phyloP scores from a whole-genome alignment of 306 rosid genomes.

The Glycine tomentella region DNA sequence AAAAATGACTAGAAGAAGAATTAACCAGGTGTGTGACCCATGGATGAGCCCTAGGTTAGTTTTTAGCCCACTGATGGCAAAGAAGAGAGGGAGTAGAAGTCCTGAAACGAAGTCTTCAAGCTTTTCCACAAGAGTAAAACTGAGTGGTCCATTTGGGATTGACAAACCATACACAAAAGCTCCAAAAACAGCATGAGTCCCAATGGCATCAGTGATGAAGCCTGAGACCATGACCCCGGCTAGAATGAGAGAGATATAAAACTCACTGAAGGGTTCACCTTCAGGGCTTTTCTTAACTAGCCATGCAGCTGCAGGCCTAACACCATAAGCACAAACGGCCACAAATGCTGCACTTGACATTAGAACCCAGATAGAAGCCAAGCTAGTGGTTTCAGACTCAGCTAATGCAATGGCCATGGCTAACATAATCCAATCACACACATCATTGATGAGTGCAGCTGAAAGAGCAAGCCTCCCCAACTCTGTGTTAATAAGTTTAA shows the following conservation, averaged over 20 bases:
- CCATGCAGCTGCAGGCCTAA: constrained; percentile 76
- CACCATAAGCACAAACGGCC: constrained; percentile 52
- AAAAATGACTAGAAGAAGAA: constrained; percentile 60
- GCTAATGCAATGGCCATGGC: constrained; percentile 87
- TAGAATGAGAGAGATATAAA: constrained; percentile 73
- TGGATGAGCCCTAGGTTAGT: constrained; percentile 58
- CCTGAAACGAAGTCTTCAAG: constrained; percentile 97
- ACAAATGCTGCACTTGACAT: constrained; percentile 73
- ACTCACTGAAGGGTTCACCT: constrained; percentile 80
- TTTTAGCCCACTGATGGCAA: constrained; percentile 87
- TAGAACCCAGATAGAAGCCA: constrained; percentile 83
- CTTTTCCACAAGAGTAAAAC: constrained; percentile 84
- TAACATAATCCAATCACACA: constrained; percentile 85
- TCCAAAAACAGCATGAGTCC: constrained; percentile 91
- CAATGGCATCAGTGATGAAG: constrained; percentile 89
- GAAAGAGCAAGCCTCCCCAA: constrained; percentile 81
- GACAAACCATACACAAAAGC: constrained; percentile 88
- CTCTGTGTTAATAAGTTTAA: constrained; percentile 81
- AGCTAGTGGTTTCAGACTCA: constrained; percentile 53
- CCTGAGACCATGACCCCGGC: constrained; percentile 94
- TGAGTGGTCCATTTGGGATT: constrained; percentile 91
- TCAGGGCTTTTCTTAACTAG: constrained; percentile 79
- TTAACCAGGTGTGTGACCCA: constrained; percentile 59
- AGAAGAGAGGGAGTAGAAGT: constrained; percentile 89
- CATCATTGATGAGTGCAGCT: constrained; percentile 78